Percentiles rank a stretch among this genome's conserved stretches.
Conservation (phyloP, 345 rosid genomes). For the Geranium rotundifolium region DNA sequence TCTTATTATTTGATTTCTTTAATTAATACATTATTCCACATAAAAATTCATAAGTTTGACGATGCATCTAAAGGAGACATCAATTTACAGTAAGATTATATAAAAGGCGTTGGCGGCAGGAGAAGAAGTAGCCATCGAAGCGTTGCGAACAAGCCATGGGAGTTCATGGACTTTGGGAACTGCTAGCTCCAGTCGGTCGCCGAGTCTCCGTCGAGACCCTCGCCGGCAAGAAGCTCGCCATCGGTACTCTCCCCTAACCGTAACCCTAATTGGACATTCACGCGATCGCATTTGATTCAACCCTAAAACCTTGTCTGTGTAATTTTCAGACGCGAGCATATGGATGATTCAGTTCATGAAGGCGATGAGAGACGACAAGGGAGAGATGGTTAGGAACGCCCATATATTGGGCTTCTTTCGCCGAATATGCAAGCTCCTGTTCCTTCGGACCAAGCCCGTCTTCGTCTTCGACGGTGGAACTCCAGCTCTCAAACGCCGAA, state of each 20-base stretch:
- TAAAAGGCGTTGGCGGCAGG: too few species aligned
- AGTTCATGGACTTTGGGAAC: conserved; percentile 77
- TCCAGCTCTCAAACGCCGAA: conserved; percentile 83
- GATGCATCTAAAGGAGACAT: too few species aligned
- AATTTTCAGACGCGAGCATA: conserved; percentile 70
- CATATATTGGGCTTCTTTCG: conserved; percentile 88
- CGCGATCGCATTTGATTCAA: neutral
- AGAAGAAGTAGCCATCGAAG: too few species aligned
- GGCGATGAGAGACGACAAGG: conserved; percentile 94
- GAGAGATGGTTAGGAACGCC: conserved; percentile 87
- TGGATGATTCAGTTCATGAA: conserved; percentile 98
- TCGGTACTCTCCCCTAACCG: conserved; percentile 34
- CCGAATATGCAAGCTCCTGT: conserved; percentile 84
- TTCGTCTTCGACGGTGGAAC: conserved; percentile 93
- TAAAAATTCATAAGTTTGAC: too few species aligned
- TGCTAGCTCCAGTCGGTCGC: conserved; percentile 82
- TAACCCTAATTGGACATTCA: conserved; percentile 1
- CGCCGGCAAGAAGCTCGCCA: conserved; percentile 72
- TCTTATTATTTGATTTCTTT: too few species aligned
- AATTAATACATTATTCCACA: too few species aligned
- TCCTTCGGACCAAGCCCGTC: conserved; percentile 68
- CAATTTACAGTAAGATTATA: too few species aligned
- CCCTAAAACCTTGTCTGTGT: neutral
- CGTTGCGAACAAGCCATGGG: conserved; percentile 25
- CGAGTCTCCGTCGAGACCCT: conserved; percentile 95